Evolutionary conservation across 495 filamentous ascomycete species (phyloP).

Genomic region (Lepidopterella palustris): DNA sequence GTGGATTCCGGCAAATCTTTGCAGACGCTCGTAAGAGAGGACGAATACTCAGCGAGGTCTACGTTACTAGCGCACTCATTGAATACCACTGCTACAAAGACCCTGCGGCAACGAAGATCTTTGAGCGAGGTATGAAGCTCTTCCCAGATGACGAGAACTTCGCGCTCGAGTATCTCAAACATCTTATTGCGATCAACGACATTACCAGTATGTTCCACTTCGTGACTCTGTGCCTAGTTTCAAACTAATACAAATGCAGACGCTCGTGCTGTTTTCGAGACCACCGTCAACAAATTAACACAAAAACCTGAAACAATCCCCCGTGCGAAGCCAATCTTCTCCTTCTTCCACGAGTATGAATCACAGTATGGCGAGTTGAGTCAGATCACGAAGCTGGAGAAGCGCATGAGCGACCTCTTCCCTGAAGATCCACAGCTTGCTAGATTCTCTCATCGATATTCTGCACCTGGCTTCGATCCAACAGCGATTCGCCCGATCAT

Average conservation of each 20-base stretch:
- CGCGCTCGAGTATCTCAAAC: slow-evolving; percentile 89
- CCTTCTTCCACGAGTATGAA: slow-evolving; percentile 90
- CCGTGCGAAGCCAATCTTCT: slow-evolving; percentile 77
- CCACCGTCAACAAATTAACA: slow-evolving; percentile 70
- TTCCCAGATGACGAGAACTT: slow-evolving; percentile 91
- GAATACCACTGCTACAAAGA: slow-evolving; percentile 96
- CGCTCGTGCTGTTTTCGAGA: slow-evolving; percentile 90
- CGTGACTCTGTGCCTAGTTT: background rate
- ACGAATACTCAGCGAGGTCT: slow-evolving; percentile 85
- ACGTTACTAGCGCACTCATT: slow-evolving; percentile 82
- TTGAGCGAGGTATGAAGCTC: slow-evolving; percentile 84
- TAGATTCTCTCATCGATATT: slow-evolving; percentile 70
- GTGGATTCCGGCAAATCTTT: slow-evolving; percentile 77
- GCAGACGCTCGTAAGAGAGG: slow-evolving; percentile 77
- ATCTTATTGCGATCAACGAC: slow-evolving; percentile 83
- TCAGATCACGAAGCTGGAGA: slow-evolving; percentile 83
- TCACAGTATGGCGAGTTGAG: slow-evolving; percentile 85
- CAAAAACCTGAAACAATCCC: slow-evolving; percentile 61
- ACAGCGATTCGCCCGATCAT: slow-evolving; percentile 74
- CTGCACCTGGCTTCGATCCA: slow-evolving; percentile 62
- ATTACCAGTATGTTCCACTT: slow-evolving; percentile 67
- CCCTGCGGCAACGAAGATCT: slow-evolving; percentile 82
- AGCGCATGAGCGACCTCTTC: slow-evolving; percentile 85
- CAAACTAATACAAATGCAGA: slow-evolving; percentile 46
- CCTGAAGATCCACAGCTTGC: slow-evolving; percentile 74